phyloP scores from a whole-genome alignment of 257 asterid species.

The Scutellaria minor region DNA sequence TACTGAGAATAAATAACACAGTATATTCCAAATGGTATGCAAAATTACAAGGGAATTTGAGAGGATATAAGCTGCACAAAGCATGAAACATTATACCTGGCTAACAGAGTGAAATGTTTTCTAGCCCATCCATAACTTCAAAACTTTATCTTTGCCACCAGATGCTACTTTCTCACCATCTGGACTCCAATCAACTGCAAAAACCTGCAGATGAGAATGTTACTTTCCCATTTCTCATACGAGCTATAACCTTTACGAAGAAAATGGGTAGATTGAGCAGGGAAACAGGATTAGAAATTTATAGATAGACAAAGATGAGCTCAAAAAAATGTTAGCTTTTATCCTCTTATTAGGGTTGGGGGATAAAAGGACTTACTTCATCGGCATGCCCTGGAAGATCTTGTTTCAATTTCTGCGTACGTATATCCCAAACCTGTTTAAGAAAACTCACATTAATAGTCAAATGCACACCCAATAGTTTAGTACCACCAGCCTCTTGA shows the following conservation, averaged over 20 bases:
- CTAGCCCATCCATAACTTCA: slow-evolving; percentile 97
- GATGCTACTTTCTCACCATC: slow-evolving; percentile 99
- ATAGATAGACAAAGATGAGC: too few species aligned
- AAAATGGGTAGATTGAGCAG: not conserved
- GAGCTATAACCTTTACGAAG: not conserved
- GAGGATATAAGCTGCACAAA: too few species aligned
- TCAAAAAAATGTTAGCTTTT: not conserved
- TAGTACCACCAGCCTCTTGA: not conserved
- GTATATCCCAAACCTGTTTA: slow-evolving; percentile 92
- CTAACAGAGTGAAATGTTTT: not conserved
- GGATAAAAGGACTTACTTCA: slow-evolving; percentile 57
- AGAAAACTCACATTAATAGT: slow-evolving; percentile 25
- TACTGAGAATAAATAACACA: too few species aligned
- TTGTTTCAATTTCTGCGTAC: slow-evolving; percentile 83
- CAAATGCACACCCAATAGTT: not conserved
- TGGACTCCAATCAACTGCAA: slow-evolving; percentile 99
- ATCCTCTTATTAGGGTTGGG: not conserved
- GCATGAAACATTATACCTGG: too few species aligned
- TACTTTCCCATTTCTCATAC: slow-evolving; percentile 2
- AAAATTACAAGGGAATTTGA: too few species aligned
- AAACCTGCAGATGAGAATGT: slow-evolving; percentile 58
- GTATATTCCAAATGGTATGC: too few species aligned
- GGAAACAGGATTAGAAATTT: not conserved
- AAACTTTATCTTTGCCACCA: slow-evolving; percentile 84
- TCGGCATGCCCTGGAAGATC: slow-evolving; percentile 99